Evolutionary conservation across 169 alveolate genomes (phyloP), one percentile per base, ranked within the genome.

Genomic region (Cryptosporidium sp.): DNA sequence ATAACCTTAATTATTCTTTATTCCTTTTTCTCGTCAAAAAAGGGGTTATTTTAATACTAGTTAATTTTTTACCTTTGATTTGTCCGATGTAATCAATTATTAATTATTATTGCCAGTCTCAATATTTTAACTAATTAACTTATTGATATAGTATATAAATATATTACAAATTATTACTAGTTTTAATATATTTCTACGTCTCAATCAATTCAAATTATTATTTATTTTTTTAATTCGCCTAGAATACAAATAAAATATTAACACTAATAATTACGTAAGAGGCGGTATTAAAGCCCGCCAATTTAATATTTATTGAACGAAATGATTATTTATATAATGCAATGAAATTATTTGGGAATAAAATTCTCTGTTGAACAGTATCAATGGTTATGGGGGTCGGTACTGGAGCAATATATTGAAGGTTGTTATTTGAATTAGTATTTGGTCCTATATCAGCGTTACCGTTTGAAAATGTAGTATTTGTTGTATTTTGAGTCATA

Each of bases 351-450:
- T 71, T 71, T 26, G 85, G 85, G 18, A 71, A 52, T 29, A 71
- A 29, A 14, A 71, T 45, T n/a, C n/a, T 31, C 3, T 71, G 85
- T 43, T 71, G 69, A 18, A 29, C 33, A 26, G 85, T 8, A 51
- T 45, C 69, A 33, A 71, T n/a, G 21, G 85, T 48, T n/a, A 71
- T 48, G 6, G 85, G 85, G 3, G 69, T 45, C 4, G 85, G 85
- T 21, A 71, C 31, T 23, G 85, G 69, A 35, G 85, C 85, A 26
- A 52, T 9, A 43, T 71, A 71, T 33, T 71, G 67, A 29, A 52
- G 12, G 50, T 51, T 50, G 21, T 55, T 50, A 21, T 55, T 70
- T 23, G 21, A 14, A 48, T 48, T 55, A 9, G 67, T 10, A 55
- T 21, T 55, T 26, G 35, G 35, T n/a, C 1, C 37, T 55, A 10